These are phyloP conservation scores for Orbilia oligospora DNA, from an alignment of 2,329 filamentous ascomycete species.

Conservation along the genomic window DNA sequence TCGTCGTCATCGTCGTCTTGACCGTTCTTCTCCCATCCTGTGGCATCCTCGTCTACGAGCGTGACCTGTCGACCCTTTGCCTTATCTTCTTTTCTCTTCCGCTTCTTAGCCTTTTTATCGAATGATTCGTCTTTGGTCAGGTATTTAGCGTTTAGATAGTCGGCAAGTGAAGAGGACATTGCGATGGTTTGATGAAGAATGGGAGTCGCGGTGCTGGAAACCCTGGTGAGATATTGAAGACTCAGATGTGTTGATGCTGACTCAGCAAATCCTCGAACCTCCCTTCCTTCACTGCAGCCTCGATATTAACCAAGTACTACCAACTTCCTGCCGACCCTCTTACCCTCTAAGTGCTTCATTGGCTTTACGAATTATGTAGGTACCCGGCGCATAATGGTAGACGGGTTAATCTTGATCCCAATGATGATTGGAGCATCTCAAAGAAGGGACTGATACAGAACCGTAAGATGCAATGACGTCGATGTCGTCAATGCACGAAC, in stretches of 20 bases:
- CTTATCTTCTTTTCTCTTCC: constrained; percentile 73
- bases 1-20: constrained; percentile 70
- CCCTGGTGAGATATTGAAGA: not conserved
- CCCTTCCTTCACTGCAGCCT: not conserved
- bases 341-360: too few relatives aligned
- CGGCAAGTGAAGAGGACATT: constrained; percentile 77
- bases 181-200: constrained; percentile 14
- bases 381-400: not conserved
- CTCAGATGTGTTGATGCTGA: constrained; percentile 22
- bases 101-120: constrained; percentile 74
- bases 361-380: too few relatives aligned
- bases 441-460: not conserved
- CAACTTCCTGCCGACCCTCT: too few relatives aligned
- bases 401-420: not conserved
- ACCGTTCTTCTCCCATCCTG: constrained; percentile 69
- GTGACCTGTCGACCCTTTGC: constrained; percentile 71
- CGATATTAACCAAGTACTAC: not conserved
- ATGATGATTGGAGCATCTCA: not conserved
- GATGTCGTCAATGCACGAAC: not conserved
- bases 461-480: constrained; percentile 8
- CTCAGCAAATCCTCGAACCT: not conserved
- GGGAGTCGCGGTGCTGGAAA: not conserved
- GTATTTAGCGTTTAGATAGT: constrained; percentile 93
- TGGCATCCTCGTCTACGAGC: constrained; percentile 77
- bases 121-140: constrained; percentile 75